These are phyloP conservation scores for Ambrosiella beaveri DNA, from an alignment of 2,329 filamentous ascomycete species.

Conservation along the genomic window DNA sequence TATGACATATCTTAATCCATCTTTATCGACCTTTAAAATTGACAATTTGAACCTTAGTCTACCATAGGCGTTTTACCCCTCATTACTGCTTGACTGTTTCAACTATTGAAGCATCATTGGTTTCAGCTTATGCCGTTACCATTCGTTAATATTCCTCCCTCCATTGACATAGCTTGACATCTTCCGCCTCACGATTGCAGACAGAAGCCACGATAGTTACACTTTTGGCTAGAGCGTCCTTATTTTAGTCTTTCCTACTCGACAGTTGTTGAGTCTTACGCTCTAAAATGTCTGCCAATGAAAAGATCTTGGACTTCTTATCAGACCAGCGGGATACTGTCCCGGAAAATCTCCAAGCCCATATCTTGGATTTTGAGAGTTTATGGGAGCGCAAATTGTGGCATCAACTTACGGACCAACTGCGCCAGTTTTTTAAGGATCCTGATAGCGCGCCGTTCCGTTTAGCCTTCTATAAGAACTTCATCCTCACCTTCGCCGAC, in stretches of 20 bases:
- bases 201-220: conserved; percentile 3
- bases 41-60: too few relatives aligned
- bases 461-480: conserved; percentile 80
- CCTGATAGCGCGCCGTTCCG: conserved; percentile 68
- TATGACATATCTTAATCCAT: too few relatives aligned
- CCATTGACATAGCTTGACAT: too few relatives aligned
- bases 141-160: too few relatives aligned
- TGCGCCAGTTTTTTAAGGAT: conserved; percentile 76
- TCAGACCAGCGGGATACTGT: conserved; percentile 75
- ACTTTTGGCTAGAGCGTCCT: not conserved
- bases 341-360: conserved; percentile 71
- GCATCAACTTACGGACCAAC: conserved; percentile 88
- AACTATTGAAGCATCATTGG: too few relatives aligned
- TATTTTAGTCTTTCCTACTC: too few relatives aligned
- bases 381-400: conserved; percentile 97
- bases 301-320: conserved; percentile 83
- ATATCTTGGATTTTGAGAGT: conserved; percentile 85
- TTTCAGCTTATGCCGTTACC: too few relatives aligned
- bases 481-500: conserved; percentile 89
- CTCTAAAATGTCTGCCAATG: conserved; percentile 26
- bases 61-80: too few relatives aligned
- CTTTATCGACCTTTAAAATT: too few relatives aligned
- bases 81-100: too few relatives aligned
- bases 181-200: too few relatives aligned
- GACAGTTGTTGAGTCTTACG: too few relatives aligned